phyloP scores from a whole-genome alignment of 306 rosid genomes.

The Erythrophleum fordii region DNA sequence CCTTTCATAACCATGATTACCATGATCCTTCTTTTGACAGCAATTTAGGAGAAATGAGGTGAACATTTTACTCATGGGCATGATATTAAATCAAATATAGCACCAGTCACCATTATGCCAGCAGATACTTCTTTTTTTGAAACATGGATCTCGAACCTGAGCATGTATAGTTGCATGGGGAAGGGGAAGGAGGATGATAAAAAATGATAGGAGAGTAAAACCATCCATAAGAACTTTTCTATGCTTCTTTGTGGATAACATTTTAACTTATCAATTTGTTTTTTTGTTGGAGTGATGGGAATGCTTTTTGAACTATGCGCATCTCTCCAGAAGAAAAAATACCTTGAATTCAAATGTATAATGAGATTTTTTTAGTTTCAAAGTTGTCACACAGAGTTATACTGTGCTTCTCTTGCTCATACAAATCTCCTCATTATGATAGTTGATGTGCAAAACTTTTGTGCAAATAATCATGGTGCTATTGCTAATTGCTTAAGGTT shows the following conservation, averaged over 20 bases:
- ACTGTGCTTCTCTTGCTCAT: not conserved
- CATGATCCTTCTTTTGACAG: constrained; percentile 17
- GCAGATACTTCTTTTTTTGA: not conserved
- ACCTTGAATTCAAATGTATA: constrained; percentile 21
- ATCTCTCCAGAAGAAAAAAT: constrained; percentile 9
- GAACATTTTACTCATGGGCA: not conserved
- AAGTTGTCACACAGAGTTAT: constrained; percentile 6
- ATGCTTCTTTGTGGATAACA: constrained; percentile 17
- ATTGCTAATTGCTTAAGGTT: constrained; percentile 22
- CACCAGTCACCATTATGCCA: not conserved
- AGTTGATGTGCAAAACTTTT: constrained; percentile 24
- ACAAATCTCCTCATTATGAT: constrained; percentile 1
- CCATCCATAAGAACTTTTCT: constrained; percentile 5
- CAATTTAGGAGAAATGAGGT: constrained; percentile 26
- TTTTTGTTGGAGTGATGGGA: not conserved
- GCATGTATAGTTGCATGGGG: not conserved
- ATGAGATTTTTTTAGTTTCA: constrained; percentile 9
- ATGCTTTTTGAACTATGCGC: constrained; percentile 9
- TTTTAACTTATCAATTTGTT: not conserved
- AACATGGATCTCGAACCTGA: not conserved
- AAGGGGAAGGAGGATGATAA: not conserved
- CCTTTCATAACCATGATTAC: not conserved
- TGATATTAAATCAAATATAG: constrained; percentile 5
- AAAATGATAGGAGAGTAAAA: not conserved
- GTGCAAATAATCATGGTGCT: constrained; percentile 2